phyloP scores from a whole-genome alignment of 768 basidiomycete genomes.

The Tylopilus sp. region DNA sequence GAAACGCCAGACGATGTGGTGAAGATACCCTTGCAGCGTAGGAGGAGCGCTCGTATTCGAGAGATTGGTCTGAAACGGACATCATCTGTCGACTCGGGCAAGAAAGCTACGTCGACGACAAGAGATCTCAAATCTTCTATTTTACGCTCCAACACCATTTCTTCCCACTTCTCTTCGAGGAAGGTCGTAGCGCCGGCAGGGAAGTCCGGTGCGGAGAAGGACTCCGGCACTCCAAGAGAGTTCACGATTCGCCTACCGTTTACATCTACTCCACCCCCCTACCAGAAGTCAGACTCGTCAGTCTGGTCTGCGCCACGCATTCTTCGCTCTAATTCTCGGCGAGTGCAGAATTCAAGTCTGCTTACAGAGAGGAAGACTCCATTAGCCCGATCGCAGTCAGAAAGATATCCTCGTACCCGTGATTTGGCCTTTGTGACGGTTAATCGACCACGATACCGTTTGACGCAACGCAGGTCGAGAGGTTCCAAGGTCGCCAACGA shows the following conservation, averaged over 20 bases:
- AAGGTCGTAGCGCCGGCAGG: background rate
- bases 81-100: conserved; percentile 1
- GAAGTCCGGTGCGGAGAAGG: background rate
- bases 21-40: conserved; percentile 7
- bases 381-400: conserved; percentile 26
- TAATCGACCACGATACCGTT: conserved; percentile 20
- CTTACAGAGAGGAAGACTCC: background rate
- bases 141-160: conserved; percentile 10
- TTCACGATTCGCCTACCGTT: conserved; percentile 25
- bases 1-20: background rate
- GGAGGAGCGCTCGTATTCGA: conserved; percentile 25
- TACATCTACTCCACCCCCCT: conserved; percentile 15
- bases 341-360: background rate
- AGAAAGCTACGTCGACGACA: background rate
- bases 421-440: conserved; percentile 24
- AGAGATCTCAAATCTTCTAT: conserved; percentile 6
- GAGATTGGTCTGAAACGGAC: conserved; percentile 12
- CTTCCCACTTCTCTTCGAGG: background rate
- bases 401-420: conserved; percentile 16
- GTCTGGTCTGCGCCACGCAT: conserved; percentile 17
- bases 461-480: conserved; percentile 12
- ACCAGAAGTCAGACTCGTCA: background rate
- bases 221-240: conserved; percentile 9
- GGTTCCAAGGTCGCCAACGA: background rate
- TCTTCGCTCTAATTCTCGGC: conserved; percentile 28